A percentile compares a stretch with the other conserved stretches of the same genome.
These are phyloP conservation scores for Zopfochytrium polystomum DNA, from an alignment of 371 early-diverging fungal species.

Conservation along the genomic window DNA sequence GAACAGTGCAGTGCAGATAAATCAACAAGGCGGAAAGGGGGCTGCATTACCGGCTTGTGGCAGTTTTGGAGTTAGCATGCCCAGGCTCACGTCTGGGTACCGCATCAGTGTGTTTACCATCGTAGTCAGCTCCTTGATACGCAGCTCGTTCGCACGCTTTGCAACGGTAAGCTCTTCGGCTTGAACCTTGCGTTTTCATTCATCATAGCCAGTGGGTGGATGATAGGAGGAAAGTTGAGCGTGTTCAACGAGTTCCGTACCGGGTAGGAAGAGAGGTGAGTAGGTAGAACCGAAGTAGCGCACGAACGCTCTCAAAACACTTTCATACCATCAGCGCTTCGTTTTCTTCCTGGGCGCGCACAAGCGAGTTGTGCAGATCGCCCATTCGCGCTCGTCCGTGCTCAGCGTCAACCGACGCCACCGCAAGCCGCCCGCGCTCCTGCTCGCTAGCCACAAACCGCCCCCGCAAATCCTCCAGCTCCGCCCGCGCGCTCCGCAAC, in stretches of 20 bases:
- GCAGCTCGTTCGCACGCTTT: slow-evolving; percentile 6
- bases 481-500: too few species aligned
- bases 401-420: too few species aligned
- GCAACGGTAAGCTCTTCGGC: slow-evolving; percentile 10
- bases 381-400: too few species aligned
- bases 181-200: neutral
- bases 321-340: slow-evolving; percentile 17
- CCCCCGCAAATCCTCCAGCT: too few species aligned
- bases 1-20: too few species aligned
- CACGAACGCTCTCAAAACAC: too few species aligned
- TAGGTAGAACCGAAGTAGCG: too few species aligned
- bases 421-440: too few species aligned
- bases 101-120: slow-evolving; percentile 27
- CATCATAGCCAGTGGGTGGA: neutral
- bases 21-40: neutral
- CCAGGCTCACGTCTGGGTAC: slow-evolving; percentile 32
- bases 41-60: neutral
- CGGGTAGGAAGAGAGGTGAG: too few species aligned
- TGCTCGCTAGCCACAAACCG: too few species aligned
- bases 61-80: slow-evolving; percentile 3
- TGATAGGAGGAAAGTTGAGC: neutral
- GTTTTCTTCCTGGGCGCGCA: slow-evolving; percentile 18
- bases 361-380: slow-evolving; percentile 25
- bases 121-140: slow-evolving; percentile 22
- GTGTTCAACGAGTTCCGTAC: too few species aligned